Conservation (phyloP, 2,329 filamentous ascomycete species). For the Pseudohalonectria lignicola region DNA sequence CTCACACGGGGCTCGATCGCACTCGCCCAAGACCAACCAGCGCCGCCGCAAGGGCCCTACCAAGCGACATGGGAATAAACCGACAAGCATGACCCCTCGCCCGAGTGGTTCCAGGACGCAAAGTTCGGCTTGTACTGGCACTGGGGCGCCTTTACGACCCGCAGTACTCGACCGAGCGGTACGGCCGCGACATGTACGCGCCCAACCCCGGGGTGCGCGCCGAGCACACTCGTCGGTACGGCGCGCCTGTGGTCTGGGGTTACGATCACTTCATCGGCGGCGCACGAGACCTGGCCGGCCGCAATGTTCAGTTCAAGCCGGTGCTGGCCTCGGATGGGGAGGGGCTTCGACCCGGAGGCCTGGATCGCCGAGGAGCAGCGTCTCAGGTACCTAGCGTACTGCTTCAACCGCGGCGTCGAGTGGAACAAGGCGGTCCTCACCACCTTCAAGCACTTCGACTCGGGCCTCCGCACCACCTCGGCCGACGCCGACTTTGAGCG, state of each 20-base stretch:
- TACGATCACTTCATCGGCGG: slow-evolving; percentile 2
- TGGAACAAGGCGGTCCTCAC: slow-evolving; percentile 2
- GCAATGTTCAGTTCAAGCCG: slow-evolving; percentile 4
- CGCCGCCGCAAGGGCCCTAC: no score
- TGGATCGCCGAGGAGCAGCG: slow-evolving; percentile 13
- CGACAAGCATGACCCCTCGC: slow-evolving; percentile 27
- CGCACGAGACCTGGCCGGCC: slow-evolving; percentile 21
- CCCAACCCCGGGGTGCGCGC: background rate
- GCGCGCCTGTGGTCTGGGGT: slow-evolving; percentile 1
- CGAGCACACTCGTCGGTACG: background rate
- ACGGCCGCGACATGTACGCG: slow-evolving; percentile 31
- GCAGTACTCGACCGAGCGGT: slow-evolving; percentile 42
- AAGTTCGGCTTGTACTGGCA: slow-evolving; percentile 53
- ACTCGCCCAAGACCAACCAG: no score
- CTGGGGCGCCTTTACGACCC: slow-evolving; percentile 47
- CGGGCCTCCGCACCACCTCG: slow-evolving; percentile 1
- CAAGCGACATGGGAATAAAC: slow-evolving; percentile 10
- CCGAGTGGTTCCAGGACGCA: slow-evolving; percentile 40
- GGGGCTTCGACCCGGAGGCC: slow-evolving; percentile 8
- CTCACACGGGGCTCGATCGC: no score
- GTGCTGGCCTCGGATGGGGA: slow-evolving; percentile 1
- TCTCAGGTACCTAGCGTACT: slow-evolving; percentile 1
- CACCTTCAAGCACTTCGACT: slow-evolving; percentile 2
- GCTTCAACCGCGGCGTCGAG: background rate
- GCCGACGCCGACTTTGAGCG: slow-evolving; percentile 2